Conservation (phyloP, 2,329 filamentous ascomycete species). For the Fusarium tjaetaba region DNA sequence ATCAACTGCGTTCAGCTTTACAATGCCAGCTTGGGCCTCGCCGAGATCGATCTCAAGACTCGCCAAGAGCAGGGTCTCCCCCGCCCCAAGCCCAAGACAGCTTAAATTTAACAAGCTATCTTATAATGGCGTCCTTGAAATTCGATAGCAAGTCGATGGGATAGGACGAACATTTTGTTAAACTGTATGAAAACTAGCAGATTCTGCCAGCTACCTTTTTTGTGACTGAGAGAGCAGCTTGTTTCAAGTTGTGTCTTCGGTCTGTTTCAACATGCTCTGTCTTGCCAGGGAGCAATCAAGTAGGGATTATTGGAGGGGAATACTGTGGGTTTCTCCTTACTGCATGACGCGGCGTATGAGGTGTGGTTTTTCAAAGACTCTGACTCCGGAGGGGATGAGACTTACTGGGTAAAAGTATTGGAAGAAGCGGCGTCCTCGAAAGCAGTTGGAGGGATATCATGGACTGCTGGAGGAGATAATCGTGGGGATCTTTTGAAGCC, state of each 20-base stretch:
- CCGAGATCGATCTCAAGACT: slow-evolving; percentile 83
- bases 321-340: slow-evolving; percentile 24
- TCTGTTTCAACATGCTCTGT: slow-evolving; percentile 30
- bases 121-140: background rate
- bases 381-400: slow-evolving; percentile 36
- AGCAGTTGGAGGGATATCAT: background rate
- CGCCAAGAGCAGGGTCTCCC: slow-evolving; percentile 66
- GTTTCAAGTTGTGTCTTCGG: slow-evolving; percentile 14
- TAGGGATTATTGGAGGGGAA: slow-evolving; percentile 37
- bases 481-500: slow-evolving; percentile 13
- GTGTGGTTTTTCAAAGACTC: slow-evolving; percentile 37
- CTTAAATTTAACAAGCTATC: slow-evolving; percentile 28
- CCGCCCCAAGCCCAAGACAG: slow-evolving; percentile 52
- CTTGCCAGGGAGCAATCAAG: slow-evolving; percentile 18
- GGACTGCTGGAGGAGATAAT: slow-evolving; percentile 31
- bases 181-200: background rate
- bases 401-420: slow-evolving; percentile 34
- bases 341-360: slow-evolving; percentile 46
- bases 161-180: background rate
- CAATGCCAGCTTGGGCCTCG: slow-evolving; percentile 91
- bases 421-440: slow-evolving; percentile 11
- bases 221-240: slow-evolving; percentile 7
- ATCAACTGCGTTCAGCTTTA: slow-evolving; percentile 95
- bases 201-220: background rate
- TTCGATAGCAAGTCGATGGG: background rate